Conservation (phyloP, 352 stramenopile genomes). For the Pythium folliculosum region DNA sequence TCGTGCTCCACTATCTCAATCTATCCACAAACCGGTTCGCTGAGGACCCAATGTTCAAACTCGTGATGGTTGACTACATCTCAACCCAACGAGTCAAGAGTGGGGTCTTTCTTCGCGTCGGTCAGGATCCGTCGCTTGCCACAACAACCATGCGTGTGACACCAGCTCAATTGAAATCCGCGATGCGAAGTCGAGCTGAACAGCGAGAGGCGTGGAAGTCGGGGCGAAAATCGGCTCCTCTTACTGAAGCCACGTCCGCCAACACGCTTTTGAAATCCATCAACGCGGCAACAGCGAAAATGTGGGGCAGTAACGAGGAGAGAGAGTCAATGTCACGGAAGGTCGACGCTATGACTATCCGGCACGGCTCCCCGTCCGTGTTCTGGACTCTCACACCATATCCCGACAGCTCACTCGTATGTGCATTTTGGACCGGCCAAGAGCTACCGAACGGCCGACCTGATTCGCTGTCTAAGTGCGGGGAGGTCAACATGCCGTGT, state of each 20-base stretch:
- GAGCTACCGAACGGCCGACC: constrained; percentile 20
- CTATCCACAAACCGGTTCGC: constrained; percentile 30
- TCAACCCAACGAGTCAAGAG: constrained; percentile 22
- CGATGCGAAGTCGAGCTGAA: constrained; percentile 12
- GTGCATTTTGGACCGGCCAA: constrained; percentile 27
- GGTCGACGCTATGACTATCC: constrained; percentile 24
- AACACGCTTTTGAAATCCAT: constrained; percentile 9
- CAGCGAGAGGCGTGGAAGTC: constrained; percentile 12
- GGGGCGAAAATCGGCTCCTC: neutral
- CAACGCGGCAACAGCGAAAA: constrained; percentile 21
- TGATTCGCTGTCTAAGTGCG: neutral
- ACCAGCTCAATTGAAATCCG: constrained; percentile 16
- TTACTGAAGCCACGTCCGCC: neutral
- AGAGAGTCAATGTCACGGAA: constrained; percentile 22
- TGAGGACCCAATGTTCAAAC: constrained; percentile 16
- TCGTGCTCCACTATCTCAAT: constrained; percentile 32
- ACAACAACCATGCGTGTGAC: constrained; percentile 15
- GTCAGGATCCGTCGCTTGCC: constrained; percentile 17
- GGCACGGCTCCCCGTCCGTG: constrained; percentile 24
- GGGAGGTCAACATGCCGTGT: constrained; percentile 18
- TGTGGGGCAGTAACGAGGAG: constrained; percentile 35
- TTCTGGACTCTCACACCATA: constrained; percentile 40
- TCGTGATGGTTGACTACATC: constrained; percentile 8
- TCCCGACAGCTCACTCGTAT: constrained; percentile 27
- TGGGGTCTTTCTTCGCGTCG: constrained; percentile 27